Conservation (phyloP, 257 asterid species). For the Forsythia viridissima region DNA sequence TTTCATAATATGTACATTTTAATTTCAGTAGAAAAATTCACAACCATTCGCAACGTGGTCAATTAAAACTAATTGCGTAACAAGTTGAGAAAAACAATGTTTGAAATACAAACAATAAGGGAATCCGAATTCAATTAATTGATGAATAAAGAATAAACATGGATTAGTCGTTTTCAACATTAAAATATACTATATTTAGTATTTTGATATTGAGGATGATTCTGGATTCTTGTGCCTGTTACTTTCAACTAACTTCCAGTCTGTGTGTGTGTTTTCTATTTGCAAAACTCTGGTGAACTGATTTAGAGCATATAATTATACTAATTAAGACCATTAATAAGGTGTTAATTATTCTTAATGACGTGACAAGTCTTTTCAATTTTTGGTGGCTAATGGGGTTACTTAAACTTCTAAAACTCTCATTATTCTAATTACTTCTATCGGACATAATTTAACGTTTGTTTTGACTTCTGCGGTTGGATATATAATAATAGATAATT, state of each 20-base stretch:
- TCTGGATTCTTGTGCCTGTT: constrained; percentile 24
- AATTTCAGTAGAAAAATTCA: background rate
- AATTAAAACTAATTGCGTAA: background rate
- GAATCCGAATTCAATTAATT: constrained; percentile 16
- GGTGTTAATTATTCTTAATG: background rate
- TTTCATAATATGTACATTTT: background rate
- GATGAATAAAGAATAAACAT: constrained; percentile 17
- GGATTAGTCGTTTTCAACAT: constrained; percentile 31
- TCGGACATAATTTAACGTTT: background rate
- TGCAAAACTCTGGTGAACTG: background rate
- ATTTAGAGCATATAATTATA: background rate
- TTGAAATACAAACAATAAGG: background rate
- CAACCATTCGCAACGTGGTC: background rate
- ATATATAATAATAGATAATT: background rate
- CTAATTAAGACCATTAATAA: background rate
- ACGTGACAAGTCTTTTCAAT: background rate
- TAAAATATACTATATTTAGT: constrained; percentile 1
- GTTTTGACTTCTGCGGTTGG: background rate
- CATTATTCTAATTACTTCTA: background rate
- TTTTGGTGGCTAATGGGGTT: background rate
- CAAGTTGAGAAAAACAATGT: background rate
- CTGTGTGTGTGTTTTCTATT: background rate
- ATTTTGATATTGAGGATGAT: constrained; percentile 26
- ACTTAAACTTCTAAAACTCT: background rate
- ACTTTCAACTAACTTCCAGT: constrained; percentile 18